Evolutionary conservation across 345 rosid species (phyloP).

Genomic region (Excoecaria cochinchinensis): DNA sequence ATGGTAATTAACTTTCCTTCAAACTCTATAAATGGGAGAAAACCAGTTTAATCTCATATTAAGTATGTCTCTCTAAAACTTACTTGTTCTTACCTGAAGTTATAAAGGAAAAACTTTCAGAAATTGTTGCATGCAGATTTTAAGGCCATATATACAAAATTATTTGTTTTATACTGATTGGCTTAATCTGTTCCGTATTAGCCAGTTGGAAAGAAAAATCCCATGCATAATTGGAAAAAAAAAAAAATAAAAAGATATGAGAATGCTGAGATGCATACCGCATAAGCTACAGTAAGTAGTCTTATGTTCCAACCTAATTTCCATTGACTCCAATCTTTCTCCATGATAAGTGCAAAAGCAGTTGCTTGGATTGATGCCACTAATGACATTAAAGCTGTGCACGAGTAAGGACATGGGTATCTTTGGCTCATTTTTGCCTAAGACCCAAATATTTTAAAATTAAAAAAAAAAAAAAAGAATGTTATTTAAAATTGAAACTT

Average conservation of each 20-base stretch:
- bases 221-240: too few species aligned
- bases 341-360: slow-evolving; percentile 29
- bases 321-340: slow-evolving; percentile 38
- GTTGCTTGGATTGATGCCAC: slow-evolving; percentile 38
- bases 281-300: slow-evolving; percentile 35
- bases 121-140: too few species aligned
- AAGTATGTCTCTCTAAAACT: background rate
- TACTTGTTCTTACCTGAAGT: background rate
- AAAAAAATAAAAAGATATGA: background rate
- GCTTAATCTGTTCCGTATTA: too few species aligned
- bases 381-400: slow-evolving; percentile 40
- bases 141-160: too few species aligned
- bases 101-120: background rate
- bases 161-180: too few species aligned
- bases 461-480: background rate
- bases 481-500: too few species aligned
- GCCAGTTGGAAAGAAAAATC: background rate
- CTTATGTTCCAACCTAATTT: slow-evolving; percentile 46
- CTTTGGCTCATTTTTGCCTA: slow-evolving; percentile 39
- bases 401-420: slow-evolving; percentile 42
- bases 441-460: too few species aligned
- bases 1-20: too few species aligned
- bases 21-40: too few species aligned
- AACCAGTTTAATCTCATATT: too few species aligned
- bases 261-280: slow-evolving; percentile 19